Evolutionary conservation across 495 filamentous ascomycete genomes (phyloP).

Genomic region (Penicillium maclennaniae): DNA sequence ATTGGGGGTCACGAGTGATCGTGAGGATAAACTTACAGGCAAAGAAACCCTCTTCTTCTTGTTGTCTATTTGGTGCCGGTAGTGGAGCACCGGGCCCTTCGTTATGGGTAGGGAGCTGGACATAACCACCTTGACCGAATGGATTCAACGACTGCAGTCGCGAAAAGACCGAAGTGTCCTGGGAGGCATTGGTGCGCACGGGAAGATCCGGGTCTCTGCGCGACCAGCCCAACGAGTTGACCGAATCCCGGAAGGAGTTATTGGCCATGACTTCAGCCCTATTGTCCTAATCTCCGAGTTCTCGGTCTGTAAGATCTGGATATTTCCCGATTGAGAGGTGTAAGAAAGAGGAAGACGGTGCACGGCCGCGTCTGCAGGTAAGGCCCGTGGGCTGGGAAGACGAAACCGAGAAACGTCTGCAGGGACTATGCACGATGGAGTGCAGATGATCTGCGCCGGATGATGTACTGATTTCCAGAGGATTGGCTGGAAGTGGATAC

Average conservation of each 20-base stretch:
- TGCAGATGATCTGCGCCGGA: slow-evolving; percentile 56
- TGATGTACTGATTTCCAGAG: slow-evolving; percentile 17
- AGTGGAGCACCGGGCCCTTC: slow-evolving; percentile 82
- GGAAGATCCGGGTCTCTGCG: slow-evolving; percentile 78
- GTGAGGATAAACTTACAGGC: slow-evolving; percentile 69
- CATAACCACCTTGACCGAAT: slow-evolving; percentile 82
- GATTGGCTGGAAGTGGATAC: slow-evolving; percentile 30
- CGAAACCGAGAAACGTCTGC: slow-evolving; percentile 33
- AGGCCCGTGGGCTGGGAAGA: slow-evolving; percentile 21
- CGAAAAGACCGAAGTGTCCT: slow-evolving; percentile 69
- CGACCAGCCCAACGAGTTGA: slow-evolving; percentile 94
- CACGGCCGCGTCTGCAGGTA: slow-evolving; percentile 23
- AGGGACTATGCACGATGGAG: slow-evolving; percentile 47
- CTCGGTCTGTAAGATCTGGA: not conserved
- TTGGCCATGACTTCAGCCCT: slow-evolving; percentile 66
- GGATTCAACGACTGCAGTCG: slow-evolving; percentile 84
- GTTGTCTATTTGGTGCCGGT: slow-evolving; percentile 77
- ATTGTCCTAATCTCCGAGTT: not conserved
- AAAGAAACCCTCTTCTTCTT: slow-evolving; percentile 96
- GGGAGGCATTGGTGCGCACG: slow-evolving; percentile 68
- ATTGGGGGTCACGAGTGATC: slow-evolving; percentile 16
- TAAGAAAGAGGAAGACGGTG: slow-evolving; percentile 6
- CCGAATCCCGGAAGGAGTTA: slow-evolving; percentile 82
- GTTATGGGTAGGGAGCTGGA: slow-evolving; percentile 76
- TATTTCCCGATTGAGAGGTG: slow-evolving; percentile 14